Percentiles rank a stretch among this genome's conserved stretches.
These are phyloP conservation scores for Mycena rebaudengoi DNA, from an alignment of 768 basidiomycete genomes.

Conservation along the genomic window DNA sequence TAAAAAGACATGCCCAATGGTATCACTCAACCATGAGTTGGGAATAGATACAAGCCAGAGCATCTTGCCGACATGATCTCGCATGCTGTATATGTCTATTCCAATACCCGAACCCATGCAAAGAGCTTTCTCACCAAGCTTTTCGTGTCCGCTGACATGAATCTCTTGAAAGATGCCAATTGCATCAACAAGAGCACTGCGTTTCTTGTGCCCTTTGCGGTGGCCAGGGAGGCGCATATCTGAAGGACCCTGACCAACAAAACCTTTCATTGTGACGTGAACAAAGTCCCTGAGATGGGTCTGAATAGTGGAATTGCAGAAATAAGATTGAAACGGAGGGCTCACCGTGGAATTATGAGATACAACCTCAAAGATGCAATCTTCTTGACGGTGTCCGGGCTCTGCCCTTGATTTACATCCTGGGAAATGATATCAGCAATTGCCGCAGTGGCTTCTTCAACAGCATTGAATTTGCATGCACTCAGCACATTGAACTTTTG, in stretches of 20 bases:
- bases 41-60: not conserved
- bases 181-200: no score
- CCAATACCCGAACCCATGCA: constrained; percentile 9
- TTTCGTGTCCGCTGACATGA: constrained; percentile 11
- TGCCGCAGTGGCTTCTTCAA: not conserved
- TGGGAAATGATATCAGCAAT: not conserved
- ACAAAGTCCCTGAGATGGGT: not conserved
- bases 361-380: not conserved
- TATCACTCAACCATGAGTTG: constrained; percentile 4
- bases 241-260: not conserved
- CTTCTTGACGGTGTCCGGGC: not conserved
- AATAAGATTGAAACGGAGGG: not conserved
- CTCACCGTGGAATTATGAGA: constrained; percentile 4
- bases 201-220: not conserved
- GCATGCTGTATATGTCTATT: constrained; percentile 17
- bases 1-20: constrained; percentile 13
- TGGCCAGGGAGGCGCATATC: constrained; percentile 1
- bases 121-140: constrained; percentile 10
- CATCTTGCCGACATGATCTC: constrained; percentile 11
- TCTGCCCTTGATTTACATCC: not conserved
- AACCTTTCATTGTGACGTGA: not conserved
- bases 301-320: no score
- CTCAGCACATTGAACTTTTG: not conserved
- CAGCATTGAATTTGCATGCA: not conserved
- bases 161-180: no score